Conservation (phyloP, 306 rosid species). For the Mucuna pruriens region DNA sequence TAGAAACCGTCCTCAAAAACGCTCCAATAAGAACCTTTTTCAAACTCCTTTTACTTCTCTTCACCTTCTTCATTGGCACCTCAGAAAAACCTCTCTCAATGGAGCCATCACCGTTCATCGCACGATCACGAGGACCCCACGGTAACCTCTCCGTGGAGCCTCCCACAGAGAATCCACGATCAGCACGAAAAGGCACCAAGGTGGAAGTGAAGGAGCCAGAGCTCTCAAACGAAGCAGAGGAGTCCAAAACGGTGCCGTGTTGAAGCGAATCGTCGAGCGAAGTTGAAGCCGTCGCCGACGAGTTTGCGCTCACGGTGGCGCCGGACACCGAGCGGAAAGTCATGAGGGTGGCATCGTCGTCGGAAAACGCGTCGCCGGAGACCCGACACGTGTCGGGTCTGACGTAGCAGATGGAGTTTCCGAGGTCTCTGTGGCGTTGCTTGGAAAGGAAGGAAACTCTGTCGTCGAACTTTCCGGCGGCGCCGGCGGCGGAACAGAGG, state of each 20-base stretch:
- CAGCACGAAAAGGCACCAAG: conserved; percentile 51
- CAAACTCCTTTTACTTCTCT: conserved; percentile 38
- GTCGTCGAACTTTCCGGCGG: conserved; percentile 51
- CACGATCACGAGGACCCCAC: conserved; percentile 46
- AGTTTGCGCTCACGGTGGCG: conserved; percentile 85
- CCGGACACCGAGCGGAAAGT: conserved; percentile 72
- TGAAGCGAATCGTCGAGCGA: conserved; percentile 49
- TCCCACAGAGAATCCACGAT: conserved; percentile 40
- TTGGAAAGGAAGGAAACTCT: conserved; percentile 33
- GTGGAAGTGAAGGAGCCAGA: conserved; percentile 65
- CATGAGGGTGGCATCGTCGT: conserved; percentile 31
- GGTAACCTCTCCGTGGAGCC: conserved; percentile 9
- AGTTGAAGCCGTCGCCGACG: conserved; percentile 62
- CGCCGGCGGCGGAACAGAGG: conserved; percentile 59
- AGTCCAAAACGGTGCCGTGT: conserved; percentile 48
- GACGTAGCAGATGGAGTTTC: conserved; percentile 67
- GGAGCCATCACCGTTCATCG: conserved; percentile 3
- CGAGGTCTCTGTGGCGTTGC: conserved; percentile 49
- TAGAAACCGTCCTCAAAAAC: conserved; percentile 29
- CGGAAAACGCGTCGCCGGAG: conserved; percentile 31
- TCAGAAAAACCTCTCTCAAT: conserved; percentile 30
- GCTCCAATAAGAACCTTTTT: conserved; percentile 48
- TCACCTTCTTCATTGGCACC: conserved; percentile 29
- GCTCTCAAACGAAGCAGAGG: conserved; percentile 71
- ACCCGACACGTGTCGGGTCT: conserved; percentile 48